Conservation (phyloP, 768 basidiomycete genomes). For the Tulasnella sp. region DNA sequence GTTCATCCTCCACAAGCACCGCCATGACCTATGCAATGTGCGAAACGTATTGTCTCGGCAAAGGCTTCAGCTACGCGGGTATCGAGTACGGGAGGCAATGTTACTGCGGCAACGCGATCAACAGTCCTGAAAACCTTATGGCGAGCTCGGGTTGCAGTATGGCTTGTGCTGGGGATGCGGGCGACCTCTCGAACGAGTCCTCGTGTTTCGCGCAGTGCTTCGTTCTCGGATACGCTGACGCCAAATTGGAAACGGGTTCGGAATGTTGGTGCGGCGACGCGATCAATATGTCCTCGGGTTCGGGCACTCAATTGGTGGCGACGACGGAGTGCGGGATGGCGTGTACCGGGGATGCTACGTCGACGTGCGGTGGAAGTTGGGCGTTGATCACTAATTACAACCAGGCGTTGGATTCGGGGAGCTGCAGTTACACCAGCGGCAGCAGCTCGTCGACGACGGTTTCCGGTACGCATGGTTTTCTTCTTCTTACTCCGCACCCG, state of each 20-base stretch:
- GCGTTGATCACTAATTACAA: constrained; percentile 8
- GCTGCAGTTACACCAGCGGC: not conserved
- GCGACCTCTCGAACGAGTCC: not conserved
- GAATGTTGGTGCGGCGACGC: constrained; percentile 19
- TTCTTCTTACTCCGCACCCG: not conserved
- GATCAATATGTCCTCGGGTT: not conserved
- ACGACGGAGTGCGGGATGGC: not conserved
- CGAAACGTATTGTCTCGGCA: not conserved
- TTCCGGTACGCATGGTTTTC: not conserved
- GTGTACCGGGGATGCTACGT: not conserved
- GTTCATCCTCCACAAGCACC: not conserved
- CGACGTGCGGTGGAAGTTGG: constrained; percentile 11
- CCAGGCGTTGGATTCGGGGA: not conserved
- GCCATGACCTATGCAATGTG: not conserved
- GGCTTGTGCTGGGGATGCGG: not conserved
- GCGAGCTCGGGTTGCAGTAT: not conserved
- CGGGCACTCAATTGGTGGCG: not conserved
- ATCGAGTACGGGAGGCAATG: constrained; percentile 5
- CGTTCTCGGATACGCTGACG: constrained; percentile 7
- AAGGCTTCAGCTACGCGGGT: constrained; percentile 7
- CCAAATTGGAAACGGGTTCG: constrained; percentile 11
- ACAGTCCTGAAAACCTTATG: not conserved
- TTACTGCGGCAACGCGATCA: constrained; percentile 10
- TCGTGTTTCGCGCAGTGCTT: constrained; percentile 4
- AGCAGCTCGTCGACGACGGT: not conserved